Evolutionary conservation across 257 asterid species (phyloP).

Genomic region (Solanum appendiculatum): DNA sequence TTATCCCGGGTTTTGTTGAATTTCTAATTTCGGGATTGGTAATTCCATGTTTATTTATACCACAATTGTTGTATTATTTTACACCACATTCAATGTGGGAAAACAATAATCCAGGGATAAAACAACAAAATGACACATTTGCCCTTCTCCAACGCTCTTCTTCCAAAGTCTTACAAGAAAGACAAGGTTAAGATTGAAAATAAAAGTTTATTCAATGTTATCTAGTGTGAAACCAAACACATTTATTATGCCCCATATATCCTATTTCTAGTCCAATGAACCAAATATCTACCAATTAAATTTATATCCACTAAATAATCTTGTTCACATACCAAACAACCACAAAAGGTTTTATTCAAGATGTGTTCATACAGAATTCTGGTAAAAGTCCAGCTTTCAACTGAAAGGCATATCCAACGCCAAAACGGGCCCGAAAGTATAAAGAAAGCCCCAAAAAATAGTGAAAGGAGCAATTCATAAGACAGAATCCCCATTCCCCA

Average conservation of each 20-base stretch:
- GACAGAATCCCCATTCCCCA: background rate
- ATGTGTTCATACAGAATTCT: background rate
- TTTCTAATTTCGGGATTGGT: background rate
- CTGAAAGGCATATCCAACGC: background rate
- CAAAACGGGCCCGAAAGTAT: background rate
- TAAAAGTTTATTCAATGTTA: background rate
- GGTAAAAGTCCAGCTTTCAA: background rate
- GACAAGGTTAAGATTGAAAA: background rate
- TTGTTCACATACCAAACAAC: background rate
- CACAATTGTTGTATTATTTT: background rate
- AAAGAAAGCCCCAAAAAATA: background rate
- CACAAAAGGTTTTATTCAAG: background rate
- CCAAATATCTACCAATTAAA: background rate
- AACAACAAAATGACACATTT: background rate
- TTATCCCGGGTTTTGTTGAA: background rate
- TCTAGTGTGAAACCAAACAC: background rate
- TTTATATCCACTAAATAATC: background rate
- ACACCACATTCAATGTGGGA: background rate
- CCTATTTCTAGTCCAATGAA: background rate
- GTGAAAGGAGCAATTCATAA: background rate
- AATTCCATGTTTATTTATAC: background rate
- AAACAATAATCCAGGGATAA: background rate
- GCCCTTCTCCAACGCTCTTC: background rate
- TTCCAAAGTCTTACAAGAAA: background rate
- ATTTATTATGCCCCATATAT: background rate